Evolutionary conservation across 2,329 filamentous ascomycete genomes (phyloP), one percentile per base, ranked within the genome.

Genomic region (Penicillium sclerotigenum): DNA sequence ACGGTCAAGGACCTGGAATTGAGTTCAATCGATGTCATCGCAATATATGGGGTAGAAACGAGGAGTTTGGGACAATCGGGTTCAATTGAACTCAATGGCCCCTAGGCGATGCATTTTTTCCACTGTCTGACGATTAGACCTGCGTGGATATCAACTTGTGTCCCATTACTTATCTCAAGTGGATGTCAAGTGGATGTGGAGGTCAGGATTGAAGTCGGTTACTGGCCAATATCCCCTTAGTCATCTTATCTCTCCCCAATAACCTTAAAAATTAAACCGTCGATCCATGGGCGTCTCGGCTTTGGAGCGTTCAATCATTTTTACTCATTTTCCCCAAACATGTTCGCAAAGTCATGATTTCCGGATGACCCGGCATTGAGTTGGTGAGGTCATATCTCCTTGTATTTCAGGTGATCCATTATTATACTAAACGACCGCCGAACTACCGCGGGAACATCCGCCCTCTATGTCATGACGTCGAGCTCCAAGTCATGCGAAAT

Each of bases 21-120:
- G 33, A 29, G 41, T 52, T 52, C 26, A 37, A 43, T 38, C 28
- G 51, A 53, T 53, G 43, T 48, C 51, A 48, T 53, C 8, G 20
- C n/a, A 20, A 33, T 54, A 4, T 41, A 36, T 49, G 45, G 51
- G 43, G 51, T 34, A 53, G 16, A 53, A 18, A 31, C n/a, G 13
- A 38, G 5, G 24, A 52, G 41, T 18, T 52, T 24, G 33, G 33
- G 18, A 31, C 18, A 16, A 29, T 49, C 2, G 4, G 13, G 9
- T 24, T 7, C 7, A 7, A 11, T 37, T 28, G 8, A 41, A 26
- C 36, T 41, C 34, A 41, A 49, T 48, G 8, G 28, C 14, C 5
- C 8, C 9, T 13, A 49, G 18, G 10, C 2, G 2, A 41, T 47
- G 20, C 4, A 29, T 13, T 48, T 41, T 41, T 29, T 18, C 42